phyloP scores from a whole-genome alignment of 2,329 filamentous ascomycete species.

The Fusarium sp. region DNA sequence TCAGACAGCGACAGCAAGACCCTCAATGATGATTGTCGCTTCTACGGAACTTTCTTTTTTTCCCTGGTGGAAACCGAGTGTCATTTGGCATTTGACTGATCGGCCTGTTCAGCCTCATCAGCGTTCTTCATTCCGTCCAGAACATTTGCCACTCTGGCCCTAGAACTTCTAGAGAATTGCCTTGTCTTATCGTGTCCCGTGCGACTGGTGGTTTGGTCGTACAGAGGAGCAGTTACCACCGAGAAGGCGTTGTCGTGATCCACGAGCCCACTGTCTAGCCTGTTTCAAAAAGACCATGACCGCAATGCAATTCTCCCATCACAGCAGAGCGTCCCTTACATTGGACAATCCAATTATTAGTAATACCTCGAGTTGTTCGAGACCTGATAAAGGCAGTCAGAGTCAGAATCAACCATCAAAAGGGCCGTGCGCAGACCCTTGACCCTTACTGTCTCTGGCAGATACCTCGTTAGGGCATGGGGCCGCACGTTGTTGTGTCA shows the following conservation, averaged over 20 bases:
- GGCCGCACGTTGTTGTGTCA: constrained; percentile 42
- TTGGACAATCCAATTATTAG: constrained; percentile 32
- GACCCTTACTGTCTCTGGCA: constrained; percentile 35
- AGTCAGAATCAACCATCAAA: constrained; percentile 16
- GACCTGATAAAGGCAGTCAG: constrained; percentile 14
- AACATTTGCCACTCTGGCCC: constrained; percentile 30
- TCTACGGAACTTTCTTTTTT: constrained; percentile 26
- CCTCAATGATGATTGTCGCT: constrained; percentile 15
- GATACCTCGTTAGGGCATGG: constrained; percentile 41
- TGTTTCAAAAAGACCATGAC: constrained; percentile 33
- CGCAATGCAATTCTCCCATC: constrained; percentile 13
- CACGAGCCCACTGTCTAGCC: constrained; percentile 25
- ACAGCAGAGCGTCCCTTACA: constrained; percentile 26
- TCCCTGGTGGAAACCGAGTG: constrained; percentile 11
- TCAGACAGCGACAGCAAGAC: constrained; percentile 18
- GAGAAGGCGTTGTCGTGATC: constrained; percentile 13
- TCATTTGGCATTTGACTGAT: constrained; percentile 21
- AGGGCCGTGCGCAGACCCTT: constrained; percentile 37
- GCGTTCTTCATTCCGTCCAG: constrained; percentile 32
- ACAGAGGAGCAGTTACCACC: constrained; percentile 8
- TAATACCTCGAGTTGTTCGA: constrained; percentile 34
- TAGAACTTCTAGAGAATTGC: not conserved
- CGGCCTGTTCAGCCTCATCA: constrained; percentile 30
- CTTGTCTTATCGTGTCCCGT: not conserved
- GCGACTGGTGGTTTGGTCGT: not conserved